Percentiles rank a stretch among this genome's conserved stretches.
Conservation (phyloP, 768 basidiomycete species). For the Boletus vinaceobasis region DNA sequence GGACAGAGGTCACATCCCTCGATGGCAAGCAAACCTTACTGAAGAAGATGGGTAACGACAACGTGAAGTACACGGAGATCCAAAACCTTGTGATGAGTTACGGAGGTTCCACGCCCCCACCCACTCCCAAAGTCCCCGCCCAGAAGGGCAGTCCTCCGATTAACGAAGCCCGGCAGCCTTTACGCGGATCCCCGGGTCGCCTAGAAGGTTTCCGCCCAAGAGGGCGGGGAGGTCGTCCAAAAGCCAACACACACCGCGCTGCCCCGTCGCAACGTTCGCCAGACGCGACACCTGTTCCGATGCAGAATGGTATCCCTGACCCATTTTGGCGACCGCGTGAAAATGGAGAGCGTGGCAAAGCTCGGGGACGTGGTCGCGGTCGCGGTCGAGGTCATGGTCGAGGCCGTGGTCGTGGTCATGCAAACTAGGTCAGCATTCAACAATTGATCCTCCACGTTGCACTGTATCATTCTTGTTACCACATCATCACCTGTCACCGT, state of each 20-base stretch:
- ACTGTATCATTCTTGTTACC: slow-evolving; percentile 18
- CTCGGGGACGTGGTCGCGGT: slow-evolving; percentile 38
- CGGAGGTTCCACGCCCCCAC: slow-evolving; percentile 50
- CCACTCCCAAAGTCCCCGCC: slow-evolving; percentile 25
- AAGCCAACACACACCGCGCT: neutral
- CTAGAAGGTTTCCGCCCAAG: slow-evolving; percentile 1
- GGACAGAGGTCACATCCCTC: slow-evolving; percentile 45
- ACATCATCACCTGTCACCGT: slow-evolving; percentile 16
- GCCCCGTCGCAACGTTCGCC: neutral
- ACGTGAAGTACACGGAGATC: slow-evolving; percentile 46
- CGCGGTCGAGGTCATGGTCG: slow-evolving; percentile 40
- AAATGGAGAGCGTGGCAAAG: slow-evolving; percentile 35
- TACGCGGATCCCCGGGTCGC: slow-evolving; percentile 6
- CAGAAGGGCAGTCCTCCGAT: slow-evolving; percentile 11
- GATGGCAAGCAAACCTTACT: slow-evolving; percentile 26
- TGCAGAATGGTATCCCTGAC: slow-evolving; percentile 10
- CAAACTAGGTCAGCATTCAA: slow-evolving; percentile 19
- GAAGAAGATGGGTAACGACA: slow-evolving; percentile 24
- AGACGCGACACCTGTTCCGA: slow-evolving; percentile 3
- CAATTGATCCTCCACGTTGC: slow-evolving; percentile 16
- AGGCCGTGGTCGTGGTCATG: slow-evolving; percentile 36
- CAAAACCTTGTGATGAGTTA: slow-evolving; percentile 49
- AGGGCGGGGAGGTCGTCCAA: slow-evolving; percentile 14
- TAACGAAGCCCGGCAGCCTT: slow-evolving; percentile 13
- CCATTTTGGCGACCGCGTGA: slow-evolving; percentile 7